Evolutionary conservation across 1,139 yeast genomes (phyloP).

Genomic region (Yamadazyma dendronema): DNA sequence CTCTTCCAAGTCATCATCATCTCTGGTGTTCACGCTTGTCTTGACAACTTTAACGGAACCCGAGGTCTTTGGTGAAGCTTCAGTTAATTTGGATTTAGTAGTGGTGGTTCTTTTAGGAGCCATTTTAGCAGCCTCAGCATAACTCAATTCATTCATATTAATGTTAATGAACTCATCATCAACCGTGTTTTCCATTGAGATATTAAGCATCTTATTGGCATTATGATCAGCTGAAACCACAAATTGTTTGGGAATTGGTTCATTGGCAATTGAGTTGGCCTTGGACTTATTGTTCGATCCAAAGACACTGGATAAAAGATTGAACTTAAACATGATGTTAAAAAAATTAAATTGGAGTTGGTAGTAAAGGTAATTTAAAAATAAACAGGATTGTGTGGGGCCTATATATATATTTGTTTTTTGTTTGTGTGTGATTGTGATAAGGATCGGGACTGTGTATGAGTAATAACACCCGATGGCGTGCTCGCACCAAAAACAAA

Average conservation of each 20-base stretch:
- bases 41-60: not conserved
- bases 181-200: constrained; percentile 34
- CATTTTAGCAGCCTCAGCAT: constrained; percentile 41
- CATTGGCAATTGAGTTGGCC: constrained; percentile 7
- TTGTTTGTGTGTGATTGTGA: constrained; percentile 5
- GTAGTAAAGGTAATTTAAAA: constrained; percentile 1
- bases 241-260: constrained; percentile 26
- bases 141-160: constrained; percentile 34
- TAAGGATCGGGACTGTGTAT: constrained; percentile 1
- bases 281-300: constrained; percentile 3
- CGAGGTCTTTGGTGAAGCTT: not conserved
- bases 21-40: not conserved
- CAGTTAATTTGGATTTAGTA: too few species aligned
- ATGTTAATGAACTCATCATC: constrained; percentile 40
- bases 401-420: not conserved
- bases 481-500: too few species aligned
- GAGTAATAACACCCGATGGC: too few species aligned
- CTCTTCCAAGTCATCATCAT: constrained; percentile 11
- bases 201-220: constrained; percentile 27
- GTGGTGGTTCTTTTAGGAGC: constrained; percentile 1
- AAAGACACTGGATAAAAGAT: constrained; percentile 5
- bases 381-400: constrained; percentile 1
- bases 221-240: constrained; percentile 15
- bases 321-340: constrained; percentile 8
- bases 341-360: constrained; percentile 2